These are phyloP conservation scores for Porodaedalea pini DNA, from an alignment of 1,284 basidiomycete genomes.

Conservation along the genomic window DNA sequence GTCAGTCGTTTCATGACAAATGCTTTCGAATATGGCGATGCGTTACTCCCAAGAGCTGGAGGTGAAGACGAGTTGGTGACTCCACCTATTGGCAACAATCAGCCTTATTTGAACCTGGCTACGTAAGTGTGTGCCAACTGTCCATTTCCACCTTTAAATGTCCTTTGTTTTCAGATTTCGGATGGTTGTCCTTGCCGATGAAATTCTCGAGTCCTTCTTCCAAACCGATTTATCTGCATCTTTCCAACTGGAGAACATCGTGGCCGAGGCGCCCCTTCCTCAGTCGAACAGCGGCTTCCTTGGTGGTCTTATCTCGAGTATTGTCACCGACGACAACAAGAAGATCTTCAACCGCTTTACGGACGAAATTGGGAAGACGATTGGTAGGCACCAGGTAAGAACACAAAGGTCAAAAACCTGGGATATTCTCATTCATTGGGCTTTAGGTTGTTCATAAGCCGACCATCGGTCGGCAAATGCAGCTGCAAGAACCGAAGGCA, in stretches of 20 bases:
- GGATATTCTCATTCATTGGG: constrained; percentile 8
- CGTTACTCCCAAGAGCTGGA: constrained; percentile 58
- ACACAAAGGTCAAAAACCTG: too few species aligned
- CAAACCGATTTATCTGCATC: constrained; percentile 84
- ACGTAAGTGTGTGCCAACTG: constrained; percentile 47
- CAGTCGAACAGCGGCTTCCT: constrained; percentile 61
- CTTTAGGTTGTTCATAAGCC: constrained; percentile 69
- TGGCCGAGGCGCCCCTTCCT: constrained; percentile 59
- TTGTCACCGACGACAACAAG: constrained; percentile 85
- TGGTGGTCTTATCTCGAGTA: constrained; percentile 83
- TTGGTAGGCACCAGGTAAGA: constrained; percentile 81
- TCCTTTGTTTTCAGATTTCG: constrained; percentile 64
- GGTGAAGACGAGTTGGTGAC: constrained; percentile 41
- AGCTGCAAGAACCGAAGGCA: constrained; percentile 80
- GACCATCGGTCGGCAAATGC: constrained; percentile 81
- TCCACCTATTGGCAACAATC: constrained; percentile 60
- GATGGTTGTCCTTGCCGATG: constrained; percentile 95
- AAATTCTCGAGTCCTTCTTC: constrained; percentile 92
- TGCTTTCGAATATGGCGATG: constrained; percentile 94
- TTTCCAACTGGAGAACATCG: constrained; percentile 75
- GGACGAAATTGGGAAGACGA: constrained; percentile 89
- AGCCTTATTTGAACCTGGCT: constrained; percentile 83
- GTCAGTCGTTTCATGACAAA: constrained; percentile 96
- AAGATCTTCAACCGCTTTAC: constrained; percentile 84
- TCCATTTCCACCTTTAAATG: background rate